Conservation (phyloP, 2,329 filamentous ascomycete species). For the Lecanoromycetidae sp. region DNA sequence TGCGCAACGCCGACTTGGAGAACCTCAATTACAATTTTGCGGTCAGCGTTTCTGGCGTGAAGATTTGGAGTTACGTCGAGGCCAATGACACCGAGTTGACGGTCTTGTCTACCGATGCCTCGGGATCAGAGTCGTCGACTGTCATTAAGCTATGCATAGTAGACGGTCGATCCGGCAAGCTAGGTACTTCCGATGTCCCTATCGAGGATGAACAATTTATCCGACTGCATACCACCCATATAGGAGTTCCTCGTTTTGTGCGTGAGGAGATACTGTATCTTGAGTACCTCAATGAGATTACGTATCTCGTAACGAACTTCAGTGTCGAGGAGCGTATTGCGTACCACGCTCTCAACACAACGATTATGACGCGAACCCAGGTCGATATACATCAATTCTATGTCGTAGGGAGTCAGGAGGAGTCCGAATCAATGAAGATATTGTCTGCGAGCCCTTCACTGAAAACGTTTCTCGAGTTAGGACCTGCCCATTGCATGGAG, state of each 20-base stretch:
- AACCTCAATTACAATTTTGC: conserved; percentile 43
- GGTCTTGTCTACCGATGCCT: conserved; percentile 8
- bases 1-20: conserved; percentile 40
- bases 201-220: conserved; percentile 16
- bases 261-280: conserved; percentile 9
- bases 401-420: conserved; percentile 25
- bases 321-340: conserved; percentile 9
- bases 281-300: conserved; percentile 10
- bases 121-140: conserved; percentile 10
- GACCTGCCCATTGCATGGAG: conserved; percentile 43
- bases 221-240: conserved; percentile 12
- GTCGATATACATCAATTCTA: conserved; percentile 51
- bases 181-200: conserved; percentile 14
- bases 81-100: conserved; percentile 25
- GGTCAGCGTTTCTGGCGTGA: conserved; percentile 45
- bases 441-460: conserved; percentile 9
- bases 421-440: conserved; percentile 11
- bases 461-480: conserved; percentile 41
- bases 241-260: conserved; percentile 7
- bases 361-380: conserved; percentile 19
- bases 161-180: conserved; percentile 14
- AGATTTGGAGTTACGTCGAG: conserved; percentile 52
- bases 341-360: conserved; percentile 8
- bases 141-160: conserved; percentile 10
- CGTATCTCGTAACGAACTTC: conserved; percentile 7